A percentile compares a stretch with the other conserved stretches of the same genome.
Evolutionary conservation across 2,329 filamentous ascomycete species (phyloP).

Genomic region (Aspergillus ustus): DNA sequence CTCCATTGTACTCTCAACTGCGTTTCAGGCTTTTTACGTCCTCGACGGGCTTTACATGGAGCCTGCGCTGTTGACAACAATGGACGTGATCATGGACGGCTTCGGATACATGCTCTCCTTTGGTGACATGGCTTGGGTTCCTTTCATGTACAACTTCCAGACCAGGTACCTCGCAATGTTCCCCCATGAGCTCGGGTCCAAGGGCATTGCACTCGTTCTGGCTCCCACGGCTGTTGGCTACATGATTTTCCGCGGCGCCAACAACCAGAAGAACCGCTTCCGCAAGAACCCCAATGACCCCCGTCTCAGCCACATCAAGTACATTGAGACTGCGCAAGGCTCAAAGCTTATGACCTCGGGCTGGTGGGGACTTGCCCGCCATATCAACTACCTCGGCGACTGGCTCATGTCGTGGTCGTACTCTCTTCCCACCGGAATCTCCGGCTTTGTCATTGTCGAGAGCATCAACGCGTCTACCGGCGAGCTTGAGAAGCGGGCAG

Average conservation of each 20-base stretch:
- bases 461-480: conserved; percentile 54
- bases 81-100: conserved; percentile 90
- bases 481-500: conserved; percentile 71
- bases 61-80: conserved; percentile 85
- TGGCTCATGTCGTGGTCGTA: conserved; percentile 95
- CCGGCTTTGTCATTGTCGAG: conserved; percentile 74
- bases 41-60: conserved; percentile 88
- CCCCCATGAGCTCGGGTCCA: conserved; percentile 75
- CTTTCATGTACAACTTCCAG: conserved; percentile 85
- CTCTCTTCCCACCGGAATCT: conserved; percentile 80
- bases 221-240: conserved; percentile 75
- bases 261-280: conserved; percentile 95
- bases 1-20: conserved; percentile 78
- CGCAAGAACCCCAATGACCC: conserved; percentile 84
- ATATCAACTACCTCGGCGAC: conserved; percentile 96
- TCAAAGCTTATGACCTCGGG: conserved; percentile 81
- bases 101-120: conserved; percentile 96
- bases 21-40: conserved; percentile 80
- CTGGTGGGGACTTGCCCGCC: conserved; percentile 90
- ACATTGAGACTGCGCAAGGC: conserved; percentile 81
- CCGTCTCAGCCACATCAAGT: conserved; percentile 76
- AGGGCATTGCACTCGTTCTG: conserved; percentile 68
- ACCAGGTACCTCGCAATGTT: conserved; percentile 82
- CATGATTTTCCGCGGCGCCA: conserved; percentile 89
- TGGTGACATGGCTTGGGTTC: conserved; percentile 90